Conservation (phyloP, 768 basidiomycete genomes). For the Lactifluus piperatus region DNA sequence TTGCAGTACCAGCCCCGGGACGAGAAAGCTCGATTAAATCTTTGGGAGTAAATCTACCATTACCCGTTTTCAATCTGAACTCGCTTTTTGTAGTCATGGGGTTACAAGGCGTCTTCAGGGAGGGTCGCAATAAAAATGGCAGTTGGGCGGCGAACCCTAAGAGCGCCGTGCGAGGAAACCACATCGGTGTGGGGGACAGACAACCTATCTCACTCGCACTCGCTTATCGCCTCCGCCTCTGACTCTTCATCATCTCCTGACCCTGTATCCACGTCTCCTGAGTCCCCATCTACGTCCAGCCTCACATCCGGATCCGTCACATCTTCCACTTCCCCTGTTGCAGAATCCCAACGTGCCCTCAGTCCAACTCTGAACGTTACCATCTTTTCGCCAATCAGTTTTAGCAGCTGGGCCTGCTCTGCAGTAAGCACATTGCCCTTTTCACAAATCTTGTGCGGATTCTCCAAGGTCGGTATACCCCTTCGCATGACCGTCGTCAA, state of each 20-base stretch:
- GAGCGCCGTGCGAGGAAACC: slow-evolving; percentile 41
- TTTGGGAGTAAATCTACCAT: slow-evolving; percentile 58
- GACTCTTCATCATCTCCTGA: slow-evolving; percentile 26
- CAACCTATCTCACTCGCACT: slow-evolving; percentile 26
- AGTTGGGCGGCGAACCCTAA: slow-evolving; percentile 49
- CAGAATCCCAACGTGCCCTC: slow-evolving; percentile 63
- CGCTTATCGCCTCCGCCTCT: slow-evolving; percentile 39
- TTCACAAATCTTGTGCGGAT: slow-evolving; percentile 77
- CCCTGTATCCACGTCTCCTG: slow-evolving; percentile 33
- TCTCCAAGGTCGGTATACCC: slow-evolving; percentile 79
- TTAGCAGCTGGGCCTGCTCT: slow-evolving; percentile 89
- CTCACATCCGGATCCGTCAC: slow-evolving; percentile 39
- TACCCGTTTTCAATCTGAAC: slow-evolving; percentile 51
- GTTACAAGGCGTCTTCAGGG: slow-evolving; percentile 21
- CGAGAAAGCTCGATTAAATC: slow-evolving; percentile 62
- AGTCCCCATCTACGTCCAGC: slow-evolving; percentile 27
- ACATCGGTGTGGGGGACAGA: slow-evolving; percentile 30
- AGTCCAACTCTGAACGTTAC: slow-evolving; percentile 73
- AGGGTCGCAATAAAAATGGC: slow-evolving; percentile 29
- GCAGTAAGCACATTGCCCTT: slow-evolving; percentile 69
- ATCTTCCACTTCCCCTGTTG: slow-evolving; percentile 54
- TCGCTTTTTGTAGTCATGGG: slow-evolving; percentile 25
- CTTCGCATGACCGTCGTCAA: slow-evolving; percentile 74
- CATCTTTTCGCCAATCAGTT: slow-evolving; percentile 86
- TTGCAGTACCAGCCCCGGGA: slow-evolving; percentile 59